Evolutionary conservation across 2,329 filamentous ascomycete genomes (phyloP).

Genomic region (Mollisia scopiformis): DNA sequence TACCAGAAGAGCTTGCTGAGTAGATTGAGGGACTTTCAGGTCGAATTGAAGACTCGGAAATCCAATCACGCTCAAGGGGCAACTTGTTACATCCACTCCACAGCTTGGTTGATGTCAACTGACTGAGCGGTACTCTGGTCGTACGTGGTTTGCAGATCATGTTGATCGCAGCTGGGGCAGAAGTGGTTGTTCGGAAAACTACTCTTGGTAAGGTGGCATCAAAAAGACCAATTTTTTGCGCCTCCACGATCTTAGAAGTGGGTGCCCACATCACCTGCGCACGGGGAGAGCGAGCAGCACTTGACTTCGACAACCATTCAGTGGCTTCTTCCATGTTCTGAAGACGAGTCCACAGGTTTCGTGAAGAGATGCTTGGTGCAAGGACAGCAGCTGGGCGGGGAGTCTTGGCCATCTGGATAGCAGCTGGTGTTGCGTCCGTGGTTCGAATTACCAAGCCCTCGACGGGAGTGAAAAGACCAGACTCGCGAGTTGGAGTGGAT

Average conservation of each 20-base stretch:
- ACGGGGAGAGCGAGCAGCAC: neutral
- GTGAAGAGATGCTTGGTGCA: constrained; percentile 22
- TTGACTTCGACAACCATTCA: constrained; percentile 20
- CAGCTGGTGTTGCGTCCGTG: constrained; percentile 26
- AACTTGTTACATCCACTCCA: constrained; percentile 26
- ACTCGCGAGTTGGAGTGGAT: neutral
- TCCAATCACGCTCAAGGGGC: constrained; percentile 34
- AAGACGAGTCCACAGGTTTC: constrained; percentile 24
- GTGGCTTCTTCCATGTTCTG: neutral
- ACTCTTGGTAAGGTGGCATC: constrained; percentile 12
- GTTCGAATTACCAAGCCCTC: constrained; percentile 20
- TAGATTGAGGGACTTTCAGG: constrained; percentile 34
- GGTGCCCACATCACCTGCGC: constrained; percentile 23
- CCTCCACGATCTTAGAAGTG: neutral
- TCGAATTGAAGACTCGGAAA: constrained; percentile 37
- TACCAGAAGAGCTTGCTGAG: constrained; percentile 32
- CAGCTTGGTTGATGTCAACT: constrained; percentile 29
- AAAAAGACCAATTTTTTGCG: constrained; percentile 26
- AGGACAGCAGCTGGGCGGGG: constrained; percentile 13
- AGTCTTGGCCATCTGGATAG: constrained; percentile 19
- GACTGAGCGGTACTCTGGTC: constrained; percentile 7
- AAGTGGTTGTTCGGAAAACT: constrained; percentile 23
- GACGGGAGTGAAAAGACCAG: constrained; percentile 27
- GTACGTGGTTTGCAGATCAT: constrained; percentile 29
- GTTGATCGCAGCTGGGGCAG: constrained; percentile 29